Percentiles rank a stretch among this genome's conserved stretches.
Conservation (phyloP, 23 red algal species). For the Cyanidium caldarium region DNA sequence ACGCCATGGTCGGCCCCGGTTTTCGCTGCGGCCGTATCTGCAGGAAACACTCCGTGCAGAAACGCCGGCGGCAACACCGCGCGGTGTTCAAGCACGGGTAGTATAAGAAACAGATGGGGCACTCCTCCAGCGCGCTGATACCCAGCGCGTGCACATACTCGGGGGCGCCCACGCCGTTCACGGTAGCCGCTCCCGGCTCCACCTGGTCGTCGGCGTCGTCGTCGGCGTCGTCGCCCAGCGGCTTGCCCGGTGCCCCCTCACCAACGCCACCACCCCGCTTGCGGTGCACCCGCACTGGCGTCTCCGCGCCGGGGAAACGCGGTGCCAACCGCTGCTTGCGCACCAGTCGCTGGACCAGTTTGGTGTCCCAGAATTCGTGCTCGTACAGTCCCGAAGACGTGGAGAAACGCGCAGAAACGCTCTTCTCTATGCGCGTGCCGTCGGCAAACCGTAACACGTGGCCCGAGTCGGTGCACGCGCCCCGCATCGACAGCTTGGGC, state of each 20-base stretch:
- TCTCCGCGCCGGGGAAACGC: not conserved
- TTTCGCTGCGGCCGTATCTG: constrained; percentile 49
- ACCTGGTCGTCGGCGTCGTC: no score
- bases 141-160: not conserved
- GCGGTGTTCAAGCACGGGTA: constrained; percentile 52
- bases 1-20: not conserved
- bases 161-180: not conserved
- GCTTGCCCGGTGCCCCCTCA: no score
- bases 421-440: not conserved
- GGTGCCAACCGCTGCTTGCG: not conserved
- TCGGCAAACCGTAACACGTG: not conserved
- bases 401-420: not conserved
- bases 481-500: no score
- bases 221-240: no score
- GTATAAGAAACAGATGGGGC: constrained; percentile 47
- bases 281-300: not conserved
- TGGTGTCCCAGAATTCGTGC: not conserved
- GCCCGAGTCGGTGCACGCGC: no score
- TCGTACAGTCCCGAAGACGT: not conserved
- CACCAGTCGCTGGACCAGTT: not conserved
- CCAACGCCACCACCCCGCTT: no score
- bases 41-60: constrained; percentile 60
- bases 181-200: not conserved
- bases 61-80: constrained; percentile 18
- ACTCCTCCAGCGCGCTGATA: constrained; percentile 19